Evolutionary conservation across 345 rosid genomes (phyloP), one percentile per base, ranked within the genome.

Genomic region (Salix arbutifolia): DNA sequence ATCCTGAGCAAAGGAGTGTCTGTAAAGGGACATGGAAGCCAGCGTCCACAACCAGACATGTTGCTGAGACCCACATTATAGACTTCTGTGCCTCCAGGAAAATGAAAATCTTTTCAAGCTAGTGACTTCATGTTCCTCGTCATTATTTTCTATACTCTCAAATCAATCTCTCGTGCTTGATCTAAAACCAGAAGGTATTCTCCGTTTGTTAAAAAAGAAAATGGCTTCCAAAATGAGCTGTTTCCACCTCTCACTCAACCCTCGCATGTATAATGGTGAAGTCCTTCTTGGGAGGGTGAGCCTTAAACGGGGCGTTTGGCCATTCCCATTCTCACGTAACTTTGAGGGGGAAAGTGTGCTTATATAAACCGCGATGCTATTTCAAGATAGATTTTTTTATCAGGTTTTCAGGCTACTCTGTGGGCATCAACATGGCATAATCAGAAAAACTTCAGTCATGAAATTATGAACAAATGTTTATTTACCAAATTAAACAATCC

Each of bases 1-100:
- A 50, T 17, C 56, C 18, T 50, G 18, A 18, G 56, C 56, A 17
- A 17, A 50, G 6, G 23, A 52, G 58, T 52, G 23, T 52, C 56
- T 19, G 21, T 19, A 18, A 52, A 6, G 58, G 58, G 58, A 19
- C 58, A 52, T 6, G 58, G n/a, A 52, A 52, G n/a, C 58, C 6
- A 19, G 58, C 23, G 1, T 52, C 33, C 66, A 62, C 17, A 26
- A 26, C 16, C 30, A 12, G 13, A 18, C 33, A 62, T 11, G 30
- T 26, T 56, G 65, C 40, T 69, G 13, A 76, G 79, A 76, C 74
- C 80, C 71, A 71, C 82, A 33, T 37, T 35, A 77, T 38, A 65
- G 62, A 50, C 28, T 48, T 48, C 52, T 67, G 73, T 75, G 71
- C 61, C 82, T 48, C 14, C 18, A 65, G 44, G 72, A 75, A 10